Evolutionary conservation across 129 eudicot genomes (phyloP).

Genomic region (Saposhnikovia divaricata): DNA sequence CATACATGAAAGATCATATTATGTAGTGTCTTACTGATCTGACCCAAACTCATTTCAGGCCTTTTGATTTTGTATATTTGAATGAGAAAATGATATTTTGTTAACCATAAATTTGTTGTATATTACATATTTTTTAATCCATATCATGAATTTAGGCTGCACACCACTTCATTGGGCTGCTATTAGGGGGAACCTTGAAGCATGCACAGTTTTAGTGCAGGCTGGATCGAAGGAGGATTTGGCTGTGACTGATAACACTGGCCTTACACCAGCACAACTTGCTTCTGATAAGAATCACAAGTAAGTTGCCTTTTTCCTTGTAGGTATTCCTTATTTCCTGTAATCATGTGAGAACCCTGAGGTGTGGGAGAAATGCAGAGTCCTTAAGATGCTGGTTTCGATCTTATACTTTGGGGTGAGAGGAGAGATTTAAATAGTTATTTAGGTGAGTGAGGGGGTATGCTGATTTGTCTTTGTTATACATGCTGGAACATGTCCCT

Average conservation of each 20-base stretch:
- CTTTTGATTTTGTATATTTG: too few species aligned
- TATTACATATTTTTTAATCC: not conserved
- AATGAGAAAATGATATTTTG: not conserved
- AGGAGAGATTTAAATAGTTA: not conserved
- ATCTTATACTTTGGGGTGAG: not conserved
- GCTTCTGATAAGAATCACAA: constrained; percentile 94
- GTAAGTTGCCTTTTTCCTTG: constrained; percentile 99
- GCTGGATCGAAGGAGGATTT: constrained; percentile 97
- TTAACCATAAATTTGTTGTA: not conserved
- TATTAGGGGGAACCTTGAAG: constrained; percentile 87
- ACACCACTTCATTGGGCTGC: constrained; percentile 99
- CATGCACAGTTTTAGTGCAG: constrained; percentile 92
- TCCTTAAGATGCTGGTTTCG: not conserved
- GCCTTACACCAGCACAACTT: constrained; percentile 95
- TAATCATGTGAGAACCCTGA: not conserved
- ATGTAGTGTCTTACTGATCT: too few species aligned
- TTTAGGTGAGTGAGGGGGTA: not conserved
- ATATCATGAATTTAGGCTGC: constrained; percentile 46
- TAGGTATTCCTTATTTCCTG: constrained; percentile 52
- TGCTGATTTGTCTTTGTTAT: not conserved
- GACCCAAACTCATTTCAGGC: too few species aligned
- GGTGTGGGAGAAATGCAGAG: not conserved
- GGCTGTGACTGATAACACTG: constrained; percentile 80
- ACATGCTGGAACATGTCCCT: too few species aligned
- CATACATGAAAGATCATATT: too few species aligned